phyloP scores from a whole-genome alignment of 73 alveolate genomes.

The Paramecium biaurelia region DNA sequence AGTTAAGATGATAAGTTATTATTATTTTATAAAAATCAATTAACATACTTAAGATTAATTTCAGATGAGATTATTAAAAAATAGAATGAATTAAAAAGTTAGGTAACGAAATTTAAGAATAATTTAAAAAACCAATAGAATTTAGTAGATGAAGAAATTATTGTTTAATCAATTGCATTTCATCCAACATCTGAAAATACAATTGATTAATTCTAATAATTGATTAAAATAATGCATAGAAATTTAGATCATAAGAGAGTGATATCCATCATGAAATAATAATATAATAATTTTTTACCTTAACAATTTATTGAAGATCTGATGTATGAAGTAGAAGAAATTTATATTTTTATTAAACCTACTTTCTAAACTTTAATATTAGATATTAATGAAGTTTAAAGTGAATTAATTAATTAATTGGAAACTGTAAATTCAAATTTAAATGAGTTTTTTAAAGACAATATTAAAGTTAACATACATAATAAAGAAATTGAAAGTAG shows the following conservation, averaged over 20 bases:
- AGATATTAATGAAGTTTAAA: background rate
- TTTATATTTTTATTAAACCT: background rate
- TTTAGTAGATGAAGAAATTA: background rate
- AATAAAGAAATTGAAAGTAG: background rate
- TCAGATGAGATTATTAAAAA: background rate
- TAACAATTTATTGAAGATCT: background rate
- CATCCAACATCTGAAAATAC: background rate
- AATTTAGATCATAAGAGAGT: background rate
- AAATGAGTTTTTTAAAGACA: background rate
- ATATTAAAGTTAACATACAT: background rate
- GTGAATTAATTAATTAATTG: background rate
- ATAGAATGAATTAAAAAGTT: background rate
- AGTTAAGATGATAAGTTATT: background rate
- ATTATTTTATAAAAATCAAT: background rate
- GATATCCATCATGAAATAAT: background rate
- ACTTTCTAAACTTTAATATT: background rate
- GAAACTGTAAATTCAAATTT: background rate
- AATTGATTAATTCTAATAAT: background rate
- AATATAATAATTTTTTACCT: background rate
- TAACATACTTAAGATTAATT: background rate
- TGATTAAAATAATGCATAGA: background rate
- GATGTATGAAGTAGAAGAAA: background rate
- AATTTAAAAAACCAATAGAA: background rate
- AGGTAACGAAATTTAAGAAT: background rate
- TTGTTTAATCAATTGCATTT: background rate